These are phyloP conservation scores for Carpinus fangiana DNA, from an alignment of 306 rosid genomes.

Conservation along the genomic window DNA sequence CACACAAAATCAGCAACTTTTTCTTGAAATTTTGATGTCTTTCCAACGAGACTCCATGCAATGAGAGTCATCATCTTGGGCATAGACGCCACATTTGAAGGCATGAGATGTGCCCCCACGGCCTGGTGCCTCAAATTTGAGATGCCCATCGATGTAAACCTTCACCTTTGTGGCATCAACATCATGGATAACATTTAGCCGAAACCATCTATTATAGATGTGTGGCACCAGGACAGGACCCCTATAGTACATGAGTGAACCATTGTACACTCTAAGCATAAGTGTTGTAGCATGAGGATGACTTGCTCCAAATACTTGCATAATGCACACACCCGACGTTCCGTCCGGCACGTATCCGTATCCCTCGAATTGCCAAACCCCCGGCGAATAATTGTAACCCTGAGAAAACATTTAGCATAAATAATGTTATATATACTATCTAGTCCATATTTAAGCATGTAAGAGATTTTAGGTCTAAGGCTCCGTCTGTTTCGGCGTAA, in stretches of 20 bases:
- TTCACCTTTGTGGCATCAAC: conserved; percentile 41
- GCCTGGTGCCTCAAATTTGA: conserved; percentile 17
- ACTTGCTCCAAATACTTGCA: conserved; percentile 58
- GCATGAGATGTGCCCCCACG: conserved; percentile 26
- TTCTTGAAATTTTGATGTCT: conserved; percentile 1
- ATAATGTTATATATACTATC: too few relatives aligned
- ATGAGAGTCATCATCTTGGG: conserved; percentile 15
- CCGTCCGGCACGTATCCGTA: conserved; percentile 43
- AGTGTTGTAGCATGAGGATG: conserved; percentile 30
- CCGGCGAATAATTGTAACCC: conserved; percentile 36
- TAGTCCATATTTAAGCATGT: too few relatives aligned
- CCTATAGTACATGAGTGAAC: conserved; percentile 36
- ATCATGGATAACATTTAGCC: conserved; percentile 49
- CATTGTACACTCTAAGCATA: conserved; percentile 42
- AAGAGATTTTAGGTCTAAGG: too few relatives aligned
- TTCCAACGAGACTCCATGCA: conserved; percentile 35
- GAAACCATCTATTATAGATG: conserved; percentile 42
- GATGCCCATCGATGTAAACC: conserved; percentile 35
- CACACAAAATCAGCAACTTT: too few relatives aligned
- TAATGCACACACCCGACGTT: conserved; percentile 38
- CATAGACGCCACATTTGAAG: conserved; percentile 32
- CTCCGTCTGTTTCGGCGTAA: too few relatives aligned
- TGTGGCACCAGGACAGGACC: conserved; percentile 19
- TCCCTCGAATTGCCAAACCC: conserved; percentile 62
- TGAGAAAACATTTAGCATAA: too few relatives aligned